phyloP scores from a whole-genome alignment of 1,284 basidiomycete genomes.

The Hemileia vastatrix region DNA sequence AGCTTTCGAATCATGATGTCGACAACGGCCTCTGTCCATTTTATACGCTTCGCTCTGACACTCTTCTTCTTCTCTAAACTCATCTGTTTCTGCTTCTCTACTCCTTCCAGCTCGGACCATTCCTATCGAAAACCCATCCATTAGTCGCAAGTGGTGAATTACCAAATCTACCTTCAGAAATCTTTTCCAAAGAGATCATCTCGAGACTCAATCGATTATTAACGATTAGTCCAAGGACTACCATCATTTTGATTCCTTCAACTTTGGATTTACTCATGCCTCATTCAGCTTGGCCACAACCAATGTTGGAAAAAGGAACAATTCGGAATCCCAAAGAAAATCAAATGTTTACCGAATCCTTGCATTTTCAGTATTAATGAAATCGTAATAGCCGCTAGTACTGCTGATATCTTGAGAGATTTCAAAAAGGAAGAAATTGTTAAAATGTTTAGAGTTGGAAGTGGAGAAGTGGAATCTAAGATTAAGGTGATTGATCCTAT shows the following conservation, averaged over 20 bases:
- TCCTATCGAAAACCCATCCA: slow-evolving; percentile 68
- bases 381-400: slow-evolving; percentile 63
- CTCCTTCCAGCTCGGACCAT: slow-evolving; percentile 66
- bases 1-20: background rate
- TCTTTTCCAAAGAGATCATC: slow-evolving; percentile 63
- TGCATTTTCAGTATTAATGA: slow-evolving; percentile 73
- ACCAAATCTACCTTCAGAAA: slow-evolving; percentile 55
- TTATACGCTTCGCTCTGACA: no score
- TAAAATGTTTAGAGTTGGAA: slow-evolving; percentile 55
- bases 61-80: background rate
- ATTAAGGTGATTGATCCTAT: slow-evolving; percentile 59
- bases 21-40: no score
- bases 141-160: slow-evolving; percentile 62
- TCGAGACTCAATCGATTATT: slow-evolving; percentile 56
- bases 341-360: slow-evolving; percentile 76
- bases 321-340: slow-evolving; percentile 51
- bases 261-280: slow-evolving; percentile 67
- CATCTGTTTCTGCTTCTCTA: slow-evolving; percentile 10
- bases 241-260: slow-evolving; percentile 68
- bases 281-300: slow-evolving; percentile 81
- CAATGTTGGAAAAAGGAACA: slow-evolving; percentile 53
- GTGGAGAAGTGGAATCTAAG: slow-evolving; percentile 39
- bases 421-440: slow-evolving; percentile 72
- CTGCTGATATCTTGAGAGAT: slow-evolving; percentile 78
- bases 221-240: slow-evolving; percentile 57